Evolutionary conservation across 2,329 filamentous ascomycete species (phyloP), one percentile per base, ranked within the genome.

Genomic region (Ophiostoma sp.): DNA sequence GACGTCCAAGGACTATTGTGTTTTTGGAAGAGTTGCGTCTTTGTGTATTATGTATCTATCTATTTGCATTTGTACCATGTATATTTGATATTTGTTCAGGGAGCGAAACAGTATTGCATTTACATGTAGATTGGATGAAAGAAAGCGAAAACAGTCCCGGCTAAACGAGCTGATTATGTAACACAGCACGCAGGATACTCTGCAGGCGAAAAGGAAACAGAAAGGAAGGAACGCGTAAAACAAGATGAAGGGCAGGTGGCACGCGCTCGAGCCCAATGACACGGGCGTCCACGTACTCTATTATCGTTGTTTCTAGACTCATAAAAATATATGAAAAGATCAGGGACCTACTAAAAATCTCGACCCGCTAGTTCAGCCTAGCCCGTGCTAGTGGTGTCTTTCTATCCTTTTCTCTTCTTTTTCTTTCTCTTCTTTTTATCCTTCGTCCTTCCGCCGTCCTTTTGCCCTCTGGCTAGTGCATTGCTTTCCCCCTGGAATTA

Each of bases 341-440:
- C 57, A 62, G 27, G 57, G 67, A 65, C 44, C 36, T 39, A 39
- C 62, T 69, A 68, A 70, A 71, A 71, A 70, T 36, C 36, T 71
- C 67, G 62, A 62, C 36, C 60, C 70, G 35, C 62, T 71, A 71
- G 68, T 39, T 39, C 41, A 52, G 62, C 57, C 57, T 68, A 69
- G 68, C 36, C 54, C 41, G 39, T 44, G 67, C 68, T 71, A 71
- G 68, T 44, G 68, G 65, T 36, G 31, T 36, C 67, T 33, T 62
- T 31, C 27, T 31, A 31, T 31, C 27, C 27, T 41, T 33, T 69
- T 67, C 48, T 44, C 66, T 68, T 67, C n/a, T 66, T 62, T 57
- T 4, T 11, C 27, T 48, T 48, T 48, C 6, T 7, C 44, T 36
- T 44, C 65, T 68, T 57, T 44, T 41, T 71, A 1, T 41, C 39